Conservation (phyloP, 495 filamentous ascomycete species). For the Hamigera avellanea region DNA sequence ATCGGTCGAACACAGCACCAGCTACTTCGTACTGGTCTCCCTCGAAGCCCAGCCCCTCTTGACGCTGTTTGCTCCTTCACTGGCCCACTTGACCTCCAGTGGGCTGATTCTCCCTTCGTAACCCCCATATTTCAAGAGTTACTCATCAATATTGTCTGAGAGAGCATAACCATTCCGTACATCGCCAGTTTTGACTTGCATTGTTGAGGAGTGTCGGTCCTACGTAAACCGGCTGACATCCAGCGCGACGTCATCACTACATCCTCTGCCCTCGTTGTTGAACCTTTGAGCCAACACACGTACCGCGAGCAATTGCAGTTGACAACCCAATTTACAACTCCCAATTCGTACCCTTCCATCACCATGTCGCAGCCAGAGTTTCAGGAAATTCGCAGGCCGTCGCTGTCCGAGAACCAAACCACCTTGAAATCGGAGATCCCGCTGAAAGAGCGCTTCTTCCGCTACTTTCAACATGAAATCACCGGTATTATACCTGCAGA, state of each 20-base stretch:
- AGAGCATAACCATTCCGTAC: no score
- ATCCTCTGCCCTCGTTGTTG: not conserved
- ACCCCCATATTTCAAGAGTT: no score
- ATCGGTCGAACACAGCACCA: no score
- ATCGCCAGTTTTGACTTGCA: no score
- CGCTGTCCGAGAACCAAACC: constrained; percentile 28
- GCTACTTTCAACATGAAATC: constrained; percentile 63
- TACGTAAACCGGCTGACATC: constrained; percentile 1
- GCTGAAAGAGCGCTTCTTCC: constrained; percentile 66
- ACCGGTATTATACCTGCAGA: constrained; percentile 37
- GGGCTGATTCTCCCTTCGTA: no score
- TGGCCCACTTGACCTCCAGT: no score
- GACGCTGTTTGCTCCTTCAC: no score
- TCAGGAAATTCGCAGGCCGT: constrained; percentile 21
- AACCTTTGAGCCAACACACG: no score
- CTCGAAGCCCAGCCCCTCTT: no score
- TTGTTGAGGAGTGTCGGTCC: not conserved
- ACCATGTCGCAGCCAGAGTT: constrained; percentile 24
- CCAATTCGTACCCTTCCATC: constrained; percentile 5
- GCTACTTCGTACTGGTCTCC: no score
- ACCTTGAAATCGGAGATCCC: constrained; percentile 30
- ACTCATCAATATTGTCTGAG: no score
- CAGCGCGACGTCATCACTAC: constrained; percentile 17
- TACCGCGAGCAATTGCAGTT: no score
- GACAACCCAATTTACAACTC: not conserved